Evolutionary conservation across 805 yeast species (phyloP).

Genomic region (Saccharomycopsis fibuligera): DNA sequence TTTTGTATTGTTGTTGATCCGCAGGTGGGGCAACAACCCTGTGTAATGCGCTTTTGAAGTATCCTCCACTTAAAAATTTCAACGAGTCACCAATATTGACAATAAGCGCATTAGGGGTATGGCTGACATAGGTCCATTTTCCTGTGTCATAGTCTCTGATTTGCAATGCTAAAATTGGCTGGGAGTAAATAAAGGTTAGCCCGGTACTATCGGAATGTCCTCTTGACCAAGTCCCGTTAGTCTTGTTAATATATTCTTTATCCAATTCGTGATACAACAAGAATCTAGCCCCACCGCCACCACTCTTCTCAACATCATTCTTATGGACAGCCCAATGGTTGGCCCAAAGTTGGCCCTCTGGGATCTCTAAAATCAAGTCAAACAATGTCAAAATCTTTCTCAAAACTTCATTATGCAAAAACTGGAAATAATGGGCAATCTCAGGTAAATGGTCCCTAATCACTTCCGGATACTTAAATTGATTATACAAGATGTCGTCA

Average conservation of each 20-base stretch:
- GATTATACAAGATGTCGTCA: slow-evolving; percentile 26
- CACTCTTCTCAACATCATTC: slow-evolving; percentile 31
- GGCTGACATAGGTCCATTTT: slow-evolving; percentile 33
- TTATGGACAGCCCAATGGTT: slow-evolving; percentile 31
- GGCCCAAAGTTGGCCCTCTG: slow-evolving; percentile 38
- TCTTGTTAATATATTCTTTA: slow-evolving; percentile 28
- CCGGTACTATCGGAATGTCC: slow-evolving; percentile 43
- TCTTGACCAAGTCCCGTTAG: slow-evolving; percentile 37
- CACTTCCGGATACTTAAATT: slow-evolving; percentile 35
- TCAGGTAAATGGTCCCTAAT: slow-evolving; percentile 35
- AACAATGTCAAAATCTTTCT: slow-evolving; percentile 34
- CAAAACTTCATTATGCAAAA: slow-evolving; percentile 34
- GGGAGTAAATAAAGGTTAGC: slow-evolving; percentile 35
- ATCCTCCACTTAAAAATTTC: slow-evolving; percentile 39
- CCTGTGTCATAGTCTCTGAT: slow-evolving; percentile 32
- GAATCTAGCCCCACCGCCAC: slow-evolving; percentile 36
- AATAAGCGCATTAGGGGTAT: slow-evolving; percentile 32
- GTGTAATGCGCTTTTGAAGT: slow-evolving; percentile 41
- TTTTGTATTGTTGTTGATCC: slow-evolving; percentile 32
- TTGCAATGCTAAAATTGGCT: slow-evolving; percentile 36
- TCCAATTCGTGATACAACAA: slow-evolving; percentile 33
- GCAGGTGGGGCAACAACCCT: slow-evolving; percentile 42
- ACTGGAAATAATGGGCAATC: slow-evolving; percentile 33
- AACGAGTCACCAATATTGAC: slow-evolving; percentile 39
- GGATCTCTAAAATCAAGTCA: slow-evolving; percentile 40